Evolutionary conservation across 169 alveolate genomes (phyloP), one percentile per base, ranked within the genome.

Genomic region (Cryptosporidium sp.): DNA sequence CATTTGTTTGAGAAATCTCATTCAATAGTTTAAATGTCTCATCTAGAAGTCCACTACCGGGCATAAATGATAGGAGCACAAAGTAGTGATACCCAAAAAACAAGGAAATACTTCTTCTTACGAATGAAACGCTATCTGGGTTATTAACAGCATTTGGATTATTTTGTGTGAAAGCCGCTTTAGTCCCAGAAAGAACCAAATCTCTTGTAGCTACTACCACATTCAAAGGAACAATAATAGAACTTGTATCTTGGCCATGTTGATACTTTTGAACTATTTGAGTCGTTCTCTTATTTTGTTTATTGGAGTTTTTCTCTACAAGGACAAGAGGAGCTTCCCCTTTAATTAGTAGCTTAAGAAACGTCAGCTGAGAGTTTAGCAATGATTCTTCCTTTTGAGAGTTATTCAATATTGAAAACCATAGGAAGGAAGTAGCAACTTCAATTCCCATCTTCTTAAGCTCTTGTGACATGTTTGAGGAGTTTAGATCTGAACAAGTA

Each of bases 111-210:
- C 89, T 62, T 39, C 16, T 60, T 39, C 75, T 80, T 18, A 56
- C 37, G 33, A 80, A 62, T 33, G 69, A 67, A 65, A 51, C 2
- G 1, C 18, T 44, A 16, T 61, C 75, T 7, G 75, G 58, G 16
- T 26, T 26, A 44, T n/a, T 48, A n/a, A 42, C 58, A 14, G 68
- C n/a, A 26, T 26, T 44, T 16, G 65, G 18, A 14, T 37, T 48
- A 12, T 45, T 69, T 21, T 37, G 68, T 21, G 72, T 31, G 42
- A 80, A 70, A 39, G 75, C 89, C 16, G 68, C 68, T 12, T 67
- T 61, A n/a, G 89, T 80, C 16, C 89, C 89, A 21, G 75, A 80
- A 65, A 80, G 65, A 44, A 80, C 89, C 62, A 80, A 31, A 26
- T 65, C 70, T 80, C 89, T 80, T 42, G 75, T 61, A 0, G 9